Percentiles rank a stretch among this genome's conserved stretches.
Conservation (phyloP, 2,329 filamentous ascomycete species). For the Colletotrichum musicola region DNA sequence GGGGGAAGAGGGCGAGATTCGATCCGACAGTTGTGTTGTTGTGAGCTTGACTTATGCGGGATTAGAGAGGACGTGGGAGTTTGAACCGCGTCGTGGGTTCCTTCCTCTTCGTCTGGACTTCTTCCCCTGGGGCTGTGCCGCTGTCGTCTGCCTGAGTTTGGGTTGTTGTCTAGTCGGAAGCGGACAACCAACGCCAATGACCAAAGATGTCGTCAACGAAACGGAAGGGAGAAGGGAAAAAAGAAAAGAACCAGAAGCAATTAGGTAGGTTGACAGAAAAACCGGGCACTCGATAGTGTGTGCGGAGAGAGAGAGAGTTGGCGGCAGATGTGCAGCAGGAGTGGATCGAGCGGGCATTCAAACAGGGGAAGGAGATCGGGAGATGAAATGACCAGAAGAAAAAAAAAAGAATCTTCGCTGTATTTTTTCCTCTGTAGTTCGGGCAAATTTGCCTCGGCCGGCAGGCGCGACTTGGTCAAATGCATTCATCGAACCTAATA, state of each 20-base stretch:
- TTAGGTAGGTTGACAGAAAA: neutral
- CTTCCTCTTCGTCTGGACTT: too few species aligned
- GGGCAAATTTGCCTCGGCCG: neutral
- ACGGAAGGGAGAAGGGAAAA: neutral
- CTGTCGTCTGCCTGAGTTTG: neutral
- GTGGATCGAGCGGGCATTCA: conserved; percentile 25
- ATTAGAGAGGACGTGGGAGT: too few species aligned
- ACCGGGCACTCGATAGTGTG: conserved; percentile 5
- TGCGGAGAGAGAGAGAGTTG: conserved; percentile 13
- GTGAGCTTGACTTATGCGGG: too few species aligned
- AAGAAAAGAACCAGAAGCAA: too few species aligned
- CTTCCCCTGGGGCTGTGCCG: neutral
- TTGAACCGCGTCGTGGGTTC: too few species aligned
- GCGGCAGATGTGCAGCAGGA: conserved; percentile 8
- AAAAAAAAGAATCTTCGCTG: neutral
- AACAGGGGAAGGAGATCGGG: conserved; percentile 1
- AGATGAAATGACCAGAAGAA: conserved; percentile 7
- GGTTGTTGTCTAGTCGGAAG: neutral
- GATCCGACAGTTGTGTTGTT: neutral
- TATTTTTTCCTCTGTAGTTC: neutral
- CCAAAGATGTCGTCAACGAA: neutral
- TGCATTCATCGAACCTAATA: neutral
- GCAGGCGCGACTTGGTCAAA: too few species aligned
- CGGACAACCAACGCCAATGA: neutral
- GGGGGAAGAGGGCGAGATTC: neutral